Conservation (phyloP, 2,329 filamentous ascomycete genomes). For the Apiospora hydei region DNA sequence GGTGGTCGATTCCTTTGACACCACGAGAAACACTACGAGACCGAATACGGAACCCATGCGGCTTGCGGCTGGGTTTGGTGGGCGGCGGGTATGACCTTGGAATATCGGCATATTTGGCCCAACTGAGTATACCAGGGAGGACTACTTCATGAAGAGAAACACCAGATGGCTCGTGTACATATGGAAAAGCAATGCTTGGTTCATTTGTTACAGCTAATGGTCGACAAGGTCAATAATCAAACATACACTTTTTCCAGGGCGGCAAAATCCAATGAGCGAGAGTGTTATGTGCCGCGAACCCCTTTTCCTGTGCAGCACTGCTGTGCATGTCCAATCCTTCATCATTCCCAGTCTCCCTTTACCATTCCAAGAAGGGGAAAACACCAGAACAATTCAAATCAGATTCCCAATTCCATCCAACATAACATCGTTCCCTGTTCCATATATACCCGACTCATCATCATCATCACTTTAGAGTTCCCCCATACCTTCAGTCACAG, state of each 20-base stretch:
- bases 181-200: slow-evolving; percentile 16
- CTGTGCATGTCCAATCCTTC: slow-evolving; percentile 8
- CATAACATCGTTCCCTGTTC: neutral
- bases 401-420: neutral
- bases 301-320: neutral
- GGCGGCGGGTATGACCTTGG: slow-evolving; percentile 38
- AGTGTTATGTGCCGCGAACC: neutral
- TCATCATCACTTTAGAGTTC: neutral
- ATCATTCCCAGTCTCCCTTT: slow-evolving; percentile 2
- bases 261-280: slow-evolving; percentile 15
- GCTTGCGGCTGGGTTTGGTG: slow-evolving; percentile 45
- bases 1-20: slow-evolving; percentile 50
- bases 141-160: neutral
- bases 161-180: neutral
- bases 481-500: neutral
- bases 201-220: slow-evolving; percentile 11
- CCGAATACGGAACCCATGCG: slow-evolving; percentile 34
- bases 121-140: neutral
- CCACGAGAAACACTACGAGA: slow-evolving; percentile 26
- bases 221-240: neutral
- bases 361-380: neutral
- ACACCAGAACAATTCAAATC: neutral
- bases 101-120: slow-evolving; percentile 17
- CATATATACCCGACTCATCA: neutral
- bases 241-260: neutral